Base-by-base conservation (phyloP, 208 protist species). In the Trypanosoma melophagium region DNA sequence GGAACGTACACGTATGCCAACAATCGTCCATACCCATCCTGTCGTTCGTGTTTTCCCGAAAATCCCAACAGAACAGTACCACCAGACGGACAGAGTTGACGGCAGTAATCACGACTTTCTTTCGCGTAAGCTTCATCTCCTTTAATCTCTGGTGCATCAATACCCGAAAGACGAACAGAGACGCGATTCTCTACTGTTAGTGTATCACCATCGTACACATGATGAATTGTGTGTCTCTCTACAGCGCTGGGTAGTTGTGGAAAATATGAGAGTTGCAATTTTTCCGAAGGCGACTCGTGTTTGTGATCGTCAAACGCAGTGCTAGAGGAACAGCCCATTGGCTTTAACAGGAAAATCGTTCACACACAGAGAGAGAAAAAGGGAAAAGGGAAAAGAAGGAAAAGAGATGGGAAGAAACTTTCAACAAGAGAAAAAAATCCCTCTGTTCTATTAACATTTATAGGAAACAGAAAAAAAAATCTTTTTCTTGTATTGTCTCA, bases 191-290 rank as follows among this genome's bases (percentile, higher is more conserved):
- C 51, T 14, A 90, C 68, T 7, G 81, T 90, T 21, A 90, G 64
- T 0, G 81, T 90, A 66, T 90, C 84, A 17, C 84, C 84, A 50
- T 87, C 80, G 65, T 87, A 87, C 47, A 90, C 84, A 70, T 35
- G 16, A 21, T 22, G 9, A 3, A 54, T 9, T 21, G 7, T 52
- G 44, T 25, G n/a, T 16, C 9, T 42, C 60, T 54, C 60, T 10
- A 17, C 0, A 44, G 35, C 56, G 3, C 0, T 10, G 5, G 56
- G 56, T 16, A n/a, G 25, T n/a, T 12, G 3, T 3, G 7, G 35
- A 19, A 25, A 4, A 44, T 25, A 47, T 7, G 56, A 42, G 12
- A 60, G 12, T 4, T 4, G 22, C 19, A 49, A 22, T 7, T 35
- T 7, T 35, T 38, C 7, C 22, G 12, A 13, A 16, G 22, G 5